phyloP scores from a whole-genome alignment of 805 yeast species.

The Scheffersomyces lignosus region DNA sequence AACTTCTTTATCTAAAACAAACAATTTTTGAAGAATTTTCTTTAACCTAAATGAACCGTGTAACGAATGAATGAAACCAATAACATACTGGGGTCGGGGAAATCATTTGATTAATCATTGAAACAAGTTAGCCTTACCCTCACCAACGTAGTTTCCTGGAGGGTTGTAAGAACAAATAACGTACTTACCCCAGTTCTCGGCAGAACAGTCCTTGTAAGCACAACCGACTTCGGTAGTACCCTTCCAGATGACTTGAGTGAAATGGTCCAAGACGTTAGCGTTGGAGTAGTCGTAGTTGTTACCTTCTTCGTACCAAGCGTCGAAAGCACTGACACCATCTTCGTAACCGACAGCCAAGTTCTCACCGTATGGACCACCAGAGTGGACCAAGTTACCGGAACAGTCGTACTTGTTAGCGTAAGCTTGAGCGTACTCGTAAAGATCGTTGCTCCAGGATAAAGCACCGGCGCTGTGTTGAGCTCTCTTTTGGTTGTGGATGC shows the following conservation, averaged over 20 bases:
- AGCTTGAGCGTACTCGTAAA: constrained; percentile 54
- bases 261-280: constrained; percentile 53
- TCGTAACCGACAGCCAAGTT: constrained; percentile 28
- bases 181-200: constrained; percentile 51
- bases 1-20: no score
- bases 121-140: constrained; percentile 16
- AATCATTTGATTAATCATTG: no score
- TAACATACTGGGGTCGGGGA: no score
- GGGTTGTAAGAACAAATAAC: constrained; percentile 74
- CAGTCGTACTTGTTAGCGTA: constrained; percentile 29
- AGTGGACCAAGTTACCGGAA: constrained; percentile 32
- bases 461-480: constrained; percentile 50
- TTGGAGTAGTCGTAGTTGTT: constrained; percentile 20
- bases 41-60: no score
- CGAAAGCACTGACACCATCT: constrained; percentile 29
- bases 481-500: constrained; percentile 62
- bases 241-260: constrained; percentile 80
- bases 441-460: constrained; percentile 54
- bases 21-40: no score
- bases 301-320: constrained; percentile 45
- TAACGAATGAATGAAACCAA: constrained; percentile 1
- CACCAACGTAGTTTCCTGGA: constrained; percentile 67
- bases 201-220: constrained; percentile 60
- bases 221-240: constrained; percentile 65
- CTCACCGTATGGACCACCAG: constrained; percentile 43